A percentile compares a stretch with the other conserved stretches of the same genome.
Conservation (phyloP, 106 monocot species). For the Phalaenopsis aphrodite region DNA sequence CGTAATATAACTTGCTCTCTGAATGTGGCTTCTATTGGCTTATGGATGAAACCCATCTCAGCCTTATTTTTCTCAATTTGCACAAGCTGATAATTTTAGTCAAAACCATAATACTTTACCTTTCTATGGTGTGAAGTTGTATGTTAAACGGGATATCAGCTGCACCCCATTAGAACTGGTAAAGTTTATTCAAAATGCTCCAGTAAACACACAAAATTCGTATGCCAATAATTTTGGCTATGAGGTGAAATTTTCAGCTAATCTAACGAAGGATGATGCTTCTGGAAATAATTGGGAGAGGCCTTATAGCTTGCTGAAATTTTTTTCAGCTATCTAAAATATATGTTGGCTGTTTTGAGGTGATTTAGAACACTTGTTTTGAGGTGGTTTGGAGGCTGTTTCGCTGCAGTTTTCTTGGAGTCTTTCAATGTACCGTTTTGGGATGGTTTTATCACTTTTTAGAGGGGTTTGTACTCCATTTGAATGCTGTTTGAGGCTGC, state of each 20-base stretch:
- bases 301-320: too few species aligned
- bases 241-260: conserved; percentile 1
- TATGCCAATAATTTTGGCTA: conserved; percentile 18
- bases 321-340: too few species aligned
- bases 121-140: conserved; percentile 29
- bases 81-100: conserved; percentile 48
- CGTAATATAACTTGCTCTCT: too few species aligned
- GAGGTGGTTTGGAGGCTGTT: too few species aligned
- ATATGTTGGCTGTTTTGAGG: too few species aligned
- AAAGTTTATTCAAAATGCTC: conserved; percentile 24
- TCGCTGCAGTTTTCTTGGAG: too few species aligned
- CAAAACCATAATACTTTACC: conserved; percentile 60
- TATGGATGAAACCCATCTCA: too few species aligned
- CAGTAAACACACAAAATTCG: conserved; percentile 25
- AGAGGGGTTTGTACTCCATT: too few species aligned
- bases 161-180: conserved; percentile 11
- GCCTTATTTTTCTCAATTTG: conserved; percentile 12
- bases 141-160: conserved; percentile 30
- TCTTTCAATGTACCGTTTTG: too few species aligned
- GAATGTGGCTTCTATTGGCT: neutral
- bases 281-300: conserved; percentile 51
- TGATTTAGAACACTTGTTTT: too few species aligned
- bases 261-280: conserved; percentile 26
- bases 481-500: too few species aligned
- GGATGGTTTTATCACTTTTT: too few species aligned